Evolutionary conservation across 2,329 filamentous ascomycete genomes (phyloP), one percentile per base, ranked within the genome.

Genomic region (Colletotrichum tropicale): DNA sequence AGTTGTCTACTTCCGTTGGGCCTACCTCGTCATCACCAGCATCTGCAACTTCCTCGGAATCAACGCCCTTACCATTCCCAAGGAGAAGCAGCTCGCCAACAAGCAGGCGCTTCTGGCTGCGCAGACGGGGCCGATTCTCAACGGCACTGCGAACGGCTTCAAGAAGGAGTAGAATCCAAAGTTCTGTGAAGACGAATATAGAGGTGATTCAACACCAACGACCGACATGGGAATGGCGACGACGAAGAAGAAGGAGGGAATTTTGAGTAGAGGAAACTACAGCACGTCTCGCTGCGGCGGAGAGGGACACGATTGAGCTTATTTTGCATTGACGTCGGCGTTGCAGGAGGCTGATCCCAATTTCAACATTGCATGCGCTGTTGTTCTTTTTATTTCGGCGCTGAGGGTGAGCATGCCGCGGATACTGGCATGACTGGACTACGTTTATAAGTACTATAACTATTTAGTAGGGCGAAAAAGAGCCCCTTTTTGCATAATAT

Each of bases 11-110:
- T 96, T 94, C 84, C 92, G 94, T 79, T 99, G 97, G 97, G 97
- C 97, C 1, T 94, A 94, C 80, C 88, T 98, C 56, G 96, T 98
- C 64, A 95, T 98, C 81, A 94, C 93, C 77, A 94, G 94, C 82
- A 98, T 99, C 80, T 98, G 97, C 86, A 90, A 93, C 70, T 98
- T 94, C 85, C 88, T 99, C 28, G 96, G 95, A 77, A 99, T 99
- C 88, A 97, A 96, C 82, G 98, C 96, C 81, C 87, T 99, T 78
- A 98, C 96, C 1, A 98, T 99, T 76, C 92, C 92, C 13, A 83
- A 85, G 77, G 88, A 90, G 78, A 93, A 93, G 86, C 90, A 91
- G 83, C 80, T 86, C 64, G 89, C 89, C 79, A 91, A 91, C 81
- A 84, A 86, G 82, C 81, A 83, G 77, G 87, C 86, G n/a, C 81